A percentile compares a stretch with the other conserved stretches of the same genome.
Evolutionary conservation across 495 filamentous ascomycete genomes (phyloP).

Genomic region (Thozetella sp.): DNA sequence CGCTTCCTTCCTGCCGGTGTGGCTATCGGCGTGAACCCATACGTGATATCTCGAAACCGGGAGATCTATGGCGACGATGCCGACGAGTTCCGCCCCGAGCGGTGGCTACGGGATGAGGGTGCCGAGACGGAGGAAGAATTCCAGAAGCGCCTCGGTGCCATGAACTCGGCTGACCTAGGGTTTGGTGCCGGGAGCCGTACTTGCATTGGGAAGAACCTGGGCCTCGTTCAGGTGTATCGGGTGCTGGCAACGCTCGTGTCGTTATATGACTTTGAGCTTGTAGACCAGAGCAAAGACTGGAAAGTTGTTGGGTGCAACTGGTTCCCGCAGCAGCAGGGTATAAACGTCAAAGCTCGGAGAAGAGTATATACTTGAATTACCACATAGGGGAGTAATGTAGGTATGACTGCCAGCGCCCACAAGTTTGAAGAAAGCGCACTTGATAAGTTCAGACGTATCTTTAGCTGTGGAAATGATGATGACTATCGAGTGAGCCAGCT

Average conservation of each 20-base stretch:
- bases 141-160: conserved; percentile 21
- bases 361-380: conserved; percentile 7
- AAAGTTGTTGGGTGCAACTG: conserved; percentile 27
- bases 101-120: conserved; percentile 42
- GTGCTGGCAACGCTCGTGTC: conserved; percentile 35
- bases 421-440: too few species aligned
- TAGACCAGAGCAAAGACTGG: conserved; percentile 34
- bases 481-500: too few species aligned
- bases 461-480: too few species aligned
- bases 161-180: conserved; percentile 30
- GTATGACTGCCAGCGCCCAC: too few species aligned
- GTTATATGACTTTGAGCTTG: conserved; percentile 32
- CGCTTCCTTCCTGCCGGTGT: conserved; percentile 30
- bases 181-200: conserved; percentile 40
- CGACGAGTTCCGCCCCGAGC: conserved; percentile 50
- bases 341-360: conserved; percentile 9
- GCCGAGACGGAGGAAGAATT: conserved; percentile 22
- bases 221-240: conserved; percentile 42
- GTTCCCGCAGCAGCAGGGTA: conserved; percentile 34
- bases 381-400: too few species aligned
- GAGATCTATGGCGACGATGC: conserved; percentile 48
- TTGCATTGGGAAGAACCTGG: conserved; percentile 44
- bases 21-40: conserved; percentile 42
- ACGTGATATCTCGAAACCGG: conserved; percentile 33
- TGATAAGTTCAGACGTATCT: too few species aligned